Evolutionary conservation across 805 yeast genomes (phyloP), one percentile per base, ranked within the genome.

Genomic region (Spathaspora passalidarum): DNA sequence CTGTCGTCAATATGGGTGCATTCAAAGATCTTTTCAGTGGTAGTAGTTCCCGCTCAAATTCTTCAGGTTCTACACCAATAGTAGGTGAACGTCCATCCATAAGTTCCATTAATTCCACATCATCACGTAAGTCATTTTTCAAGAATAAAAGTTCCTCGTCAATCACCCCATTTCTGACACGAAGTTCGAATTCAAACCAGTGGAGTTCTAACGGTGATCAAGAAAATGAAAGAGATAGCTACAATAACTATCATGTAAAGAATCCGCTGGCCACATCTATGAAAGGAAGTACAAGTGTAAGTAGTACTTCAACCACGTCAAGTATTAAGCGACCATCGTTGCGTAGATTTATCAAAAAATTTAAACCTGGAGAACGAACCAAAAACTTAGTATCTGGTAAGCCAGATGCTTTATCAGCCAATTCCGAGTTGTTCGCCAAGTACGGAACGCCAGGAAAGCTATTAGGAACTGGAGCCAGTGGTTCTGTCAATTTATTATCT

Each of bases 391-490:
- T 13, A 25, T 8, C 22, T 23, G 14, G 32, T 14, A 23, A 39
- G 17, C 9, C 38, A 20, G 52, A 53, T 14, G 49, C 45, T 16
- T 44, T 40, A 19, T 43, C 47, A 2, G 35, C 60, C 4, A 43
- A 50, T 47, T 54, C 67, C 14, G 59, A 57, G 8, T 49, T 70
- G 19, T 62, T 57, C 44, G 53, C 80, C 44, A 84, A 85, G 55
- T 89, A 88, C 63, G 94, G 95, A 35, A 48, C 60, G 5, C 73
- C 81, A 19, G 95, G 95, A 10, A 77, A 78, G 50, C 71, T 84
- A 18, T 70, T 89, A 42, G 98, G 98, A 18, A 82, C 91, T 47
- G 98, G 98, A 11, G 97, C 97, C 1, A 91, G 96, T 19, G 97
- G 98, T 1, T 84, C 94, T 0, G 98, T 91, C n/a, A 78, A 86